Evolutionary conservation across 2,329 filamentous ascomycete genomes (phyloP).

Genomic region (Trichophaea hybrida): DNA sequence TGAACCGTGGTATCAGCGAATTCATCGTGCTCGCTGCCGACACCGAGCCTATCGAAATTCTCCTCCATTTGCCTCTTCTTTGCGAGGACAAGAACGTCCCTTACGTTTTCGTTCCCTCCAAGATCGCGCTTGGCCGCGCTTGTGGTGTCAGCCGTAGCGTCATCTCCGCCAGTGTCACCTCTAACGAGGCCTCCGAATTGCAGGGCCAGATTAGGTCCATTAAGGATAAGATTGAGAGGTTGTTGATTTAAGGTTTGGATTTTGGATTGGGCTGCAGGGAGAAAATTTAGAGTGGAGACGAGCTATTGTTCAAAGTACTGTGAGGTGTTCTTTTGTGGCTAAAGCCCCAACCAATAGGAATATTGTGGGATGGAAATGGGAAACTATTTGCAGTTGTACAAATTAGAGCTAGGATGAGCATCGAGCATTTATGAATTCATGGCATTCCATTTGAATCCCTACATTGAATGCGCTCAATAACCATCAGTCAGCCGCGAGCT

Average conservation of each 20-base stretch:
- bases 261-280: background rate
- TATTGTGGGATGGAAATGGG: no score
- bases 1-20: conserved; percentile 83
- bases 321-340: no score
- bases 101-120: conserved; percentile 58
- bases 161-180: conserved; percentile 77
- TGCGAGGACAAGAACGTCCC: conserved; percentile 67
- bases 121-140: conserved; percentile 75
- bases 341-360: no score
- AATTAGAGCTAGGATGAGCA: no score
- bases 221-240: conserved; percentile 89
- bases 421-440: no score
- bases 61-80: conserved; percentile 77
- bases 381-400: no score
- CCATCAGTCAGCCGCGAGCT: no score
- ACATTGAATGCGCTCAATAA: no score
- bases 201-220: conserved; percentile 73
- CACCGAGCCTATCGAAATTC: conserved; percentile 71
- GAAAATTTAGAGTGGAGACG: background rate
- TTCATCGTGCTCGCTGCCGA: conserved; percentile 82
- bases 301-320: no score
- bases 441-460: no score
- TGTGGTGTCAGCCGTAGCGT: conserved; percentile 81
- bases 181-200: conserved; percentile 79
- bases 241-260: conserved; percentile 58